Evolutionary conservation across 352 stramenopile species (phyloP).

Genomic region (Saprolegnia diclina): DNA sequence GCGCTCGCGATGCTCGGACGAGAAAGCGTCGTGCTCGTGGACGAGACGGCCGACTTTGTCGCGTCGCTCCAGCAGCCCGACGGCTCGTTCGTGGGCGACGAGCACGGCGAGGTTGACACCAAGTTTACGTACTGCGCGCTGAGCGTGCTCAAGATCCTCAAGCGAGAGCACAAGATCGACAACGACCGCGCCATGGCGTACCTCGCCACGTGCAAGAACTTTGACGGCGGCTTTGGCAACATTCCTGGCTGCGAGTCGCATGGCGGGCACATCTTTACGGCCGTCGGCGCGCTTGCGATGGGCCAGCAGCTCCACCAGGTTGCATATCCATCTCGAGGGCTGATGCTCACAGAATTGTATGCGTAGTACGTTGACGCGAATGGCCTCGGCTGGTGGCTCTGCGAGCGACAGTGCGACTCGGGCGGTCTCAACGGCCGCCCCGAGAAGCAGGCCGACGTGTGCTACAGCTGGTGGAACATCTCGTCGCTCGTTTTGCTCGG

Average conservation of each 20-base stretch:
- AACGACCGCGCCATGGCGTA: slow-evolving; percentile 88
- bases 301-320: slow-evolving; percentile 34
- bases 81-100: slow-evolving; percentile 95
- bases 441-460: slow-evolving; percentile 99
- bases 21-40: slow-evolving; percentile 71
- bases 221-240: slow-evolving; percentile 91
- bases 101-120: slow-evolving; percentile 98
- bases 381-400: slow-evolving; percentile 95
- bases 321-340: not conserved
- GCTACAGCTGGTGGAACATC: slow-evolving; percentile 99
- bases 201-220: slow-evolving; percentile 95
- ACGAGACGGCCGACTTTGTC: slow-evolving; percentile 82
- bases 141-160: slow-evolving; percentile 91
- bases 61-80: slow-evolving; percentile 91
- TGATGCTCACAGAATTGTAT: not conserved
- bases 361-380: slow-evolving; percentile 79
- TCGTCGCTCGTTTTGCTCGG: slow-evolving; percentile 93
- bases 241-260: slow-evolving; percentile 95
- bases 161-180: slow-evolving; percentile 80
- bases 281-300: slow-evolving; percentile 92
- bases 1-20: slow-evolving; percentile 93
- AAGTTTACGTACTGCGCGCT: slow-evolving; percentile 99
- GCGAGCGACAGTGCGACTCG: slow-evolving; percentile 96
- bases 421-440: slow-evolving; percentile 93
- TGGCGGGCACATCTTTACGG: slow-evolving; percentile 97